These are phyloP conservation scores for Starmerella etchellsii DNA, from an alignment of 805 yeast genomes.

Conservation along the genomic window DNA sequence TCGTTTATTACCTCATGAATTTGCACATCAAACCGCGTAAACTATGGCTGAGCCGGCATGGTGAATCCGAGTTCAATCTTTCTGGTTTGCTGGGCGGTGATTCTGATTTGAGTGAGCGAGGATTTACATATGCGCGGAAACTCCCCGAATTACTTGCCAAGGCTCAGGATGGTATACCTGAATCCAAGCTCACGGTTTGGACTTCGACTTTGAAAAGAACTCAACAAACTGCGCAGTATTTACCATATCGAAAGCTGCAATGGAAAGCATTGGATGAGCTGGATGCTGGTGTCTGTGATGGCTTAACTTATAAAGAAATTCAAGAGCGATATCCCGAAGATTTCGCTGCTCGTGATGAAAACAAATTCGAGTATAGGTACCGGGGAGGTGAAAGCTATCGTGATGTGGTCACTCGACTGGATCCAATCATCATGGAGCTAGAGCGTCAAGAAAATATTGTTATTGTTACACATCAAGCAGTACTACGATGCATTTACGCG, in stretches of 20 bases:
- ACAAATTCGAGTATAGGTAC: conserved; percentile 89
- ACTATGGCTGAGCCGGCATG: conserved; percentile 91
- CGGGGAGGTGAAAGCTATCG: conserved; percentile 96
- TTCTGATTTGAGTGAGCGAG: conserved; percentile 71
- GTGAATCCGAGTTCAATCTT: conserved; percentile 82
- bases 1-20: conserved; percentile 92
- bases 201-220: conserved; percentile 86
- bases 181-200: conserved; percentile 65
- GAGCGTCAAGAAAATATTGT: conserved; percentile 94
- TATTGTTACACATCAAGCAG: conserved; percentile 96
- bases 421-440: conserved; percentile 95
- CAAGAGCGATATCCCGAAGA: conserved; percentile 80
- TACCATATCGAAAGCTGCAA: conserved; percentile 69
- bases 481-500: conserved; percentile 88
- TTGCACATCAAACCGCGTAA: conserved; percentile 83
- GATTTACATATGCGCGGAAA: conserved; percentile 67
- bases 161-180: conserved; percentile 30
- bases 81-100: conserved; percentile 96
- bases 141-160: conserved; percentile 63
- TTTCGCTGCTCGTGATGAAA: conserved; percentile 87
- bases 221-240: conserved; percentile 74
- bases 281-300: conserved; percentile 97
- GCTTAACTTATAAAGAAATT: conserved; percentile 89
- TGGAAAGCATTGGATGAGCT: conserved; percentile 97
- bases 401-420: conserved; percentile 86